Evolutionary conservation across 2,329 filamentous ascomycete species (phyloP).

Genomic region (Tolypocladium cylindrosporum): DNA sequence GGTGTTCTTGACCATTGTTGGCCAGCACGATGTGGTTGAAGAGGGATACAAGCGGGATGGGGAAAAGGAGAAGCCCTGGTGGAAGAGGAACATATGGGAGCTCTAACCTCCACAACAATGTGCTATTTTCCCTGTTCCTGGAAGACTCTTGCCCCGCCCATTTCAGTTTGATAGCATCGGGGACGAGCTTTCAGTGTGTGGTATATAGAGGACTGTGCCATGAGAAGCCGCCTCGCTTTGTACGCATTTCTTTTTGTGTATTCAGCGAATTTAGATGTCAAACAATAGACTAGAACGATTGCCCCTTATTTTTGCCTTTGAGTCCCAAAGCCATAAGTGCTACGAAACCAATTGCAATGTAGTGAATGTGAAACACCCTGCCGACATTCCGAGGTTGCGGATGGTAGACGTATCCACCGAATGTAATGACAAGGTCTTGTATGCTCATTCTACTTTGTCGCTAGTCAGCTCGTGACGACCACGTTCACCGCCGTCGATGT

Average conservation of each 20-base stretch:
- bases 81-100: not conserved
- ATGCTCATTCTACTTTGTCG: not conserved
- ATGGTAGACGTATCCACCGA: not conserved
- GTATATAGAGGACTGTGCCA: not conserved
- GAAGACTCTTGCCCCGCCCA: not conserved
- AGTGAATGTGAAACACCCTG: too few species aligned
- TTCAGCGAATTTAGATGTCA: not conserved
- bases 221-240: not conserved
- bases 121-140: not conserved
- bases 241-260: not conserved
- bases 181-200: not conserved
- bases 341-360: not conserved
- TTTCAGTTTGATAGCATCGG: not conserved
- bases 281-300: not conserved
- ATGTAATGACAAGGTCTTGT: not conserved
- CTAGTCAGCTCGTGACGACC: not conserved
- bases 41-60: conserved; percentile 44
- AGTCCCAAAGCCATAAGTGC: not conserved
- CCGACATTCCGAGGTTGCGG: too few species aligned
- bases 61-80: not conserved
- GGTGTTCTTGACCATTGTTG: conserved; percentile 80
- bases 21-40: conserved; percentile 67
- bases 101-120: not conserved
- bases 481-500: not conserved
- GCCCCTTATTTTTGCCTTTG: not conserved